phyloP scores from a whole-genome alignment of 1,284 basidiomycete species.

The Irpex rosettiformis region DNA sequence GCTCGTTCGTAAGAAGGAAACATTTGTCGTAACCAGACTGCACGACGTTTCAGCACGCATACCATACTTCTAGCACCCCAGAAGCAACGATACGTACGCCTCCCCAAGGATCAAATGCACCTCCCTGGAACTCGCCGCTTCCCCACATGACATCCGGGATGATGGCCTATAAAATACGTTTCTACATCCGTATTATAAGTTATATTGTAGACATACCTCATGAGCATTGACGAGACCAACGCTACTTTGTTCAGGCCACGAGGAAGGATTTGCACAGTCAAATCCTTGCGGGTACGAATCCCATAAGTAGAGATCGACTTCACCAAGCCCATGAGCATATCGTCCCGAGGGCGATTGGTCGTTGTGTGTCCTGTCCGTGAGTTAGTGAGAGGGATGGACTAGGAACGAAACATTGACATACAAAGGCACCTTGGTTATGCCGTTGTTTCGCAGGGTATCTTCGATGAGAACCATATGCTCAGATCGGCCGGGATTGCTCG shows the following conservation, averaged over 20 bases:
- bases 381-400: not conserved
- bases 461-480: constrained; percentile 39
- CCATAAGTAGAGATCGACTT: constrained; percentile 46
- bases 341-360: constrained; percentile 26
- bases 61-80: no score
- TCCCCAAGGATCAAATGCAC: constrained; percentile 29
- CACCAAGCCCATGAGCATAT: constrained; percentile 29
- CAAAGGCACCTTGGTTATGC: constrained; percentile 38
- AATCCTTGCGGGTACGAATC: constrained; percentile 50
- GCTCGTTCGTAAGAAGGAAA: constrained; percentile 39
- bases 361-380: constrained; percentile 34
- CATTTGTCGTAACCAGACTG: constrained; percentile 41
- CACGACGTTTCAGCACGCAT: no score
- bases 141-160: constrained; percentile 34
- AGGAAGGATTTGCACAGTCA: constrained; percentile 43
- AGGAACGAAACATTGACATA: constrained; percentile 11
- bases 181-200: constrained; percentile 5
- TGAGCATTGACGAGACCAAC: constrained; percentile 27
- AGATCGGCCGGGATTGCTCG: constrained; percentile 21
- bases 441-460: constrained; percentile 33
- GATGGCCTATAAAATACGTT: constrained; percentile 25
- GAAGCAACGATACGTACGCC: constrained; percentile 14
- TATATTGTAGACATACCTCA: constrained; percentile 21
- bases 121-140: constrained; percentile 35
- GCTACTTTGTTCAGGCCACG: constrained; percentile 39